phyloP scores from a whole-genome alignment of 2,329 filamentous ascomycete species.

The Cordyceps tenuipes region DNA sequence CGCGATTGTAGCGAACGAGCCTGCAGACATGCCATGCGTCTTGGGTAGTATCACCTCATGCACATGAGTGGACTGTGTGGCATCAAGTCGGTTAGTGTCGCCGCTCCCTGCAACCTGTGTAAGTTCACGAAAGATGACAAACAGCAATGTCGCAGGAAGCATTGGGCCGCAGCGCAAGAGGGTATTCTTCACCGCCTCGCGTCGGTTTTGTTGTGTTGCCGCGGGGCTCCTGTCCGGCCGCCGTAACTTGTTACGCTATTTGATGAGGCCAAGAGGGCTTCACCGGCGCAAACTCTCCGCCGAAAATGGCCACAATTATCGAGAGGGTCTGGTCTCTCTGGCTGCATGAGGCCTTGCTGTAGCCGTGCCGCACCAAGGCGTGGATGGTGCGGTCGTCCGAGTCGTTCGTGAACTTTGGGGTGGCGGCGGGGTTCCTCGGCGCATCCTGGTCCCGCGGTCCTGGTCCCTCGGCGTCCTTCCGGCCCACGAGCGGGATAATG shows the following conservation, averaged over 20 bases:
- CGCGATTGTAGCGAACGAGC: neutral
- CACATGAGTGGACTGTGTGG: neutral
- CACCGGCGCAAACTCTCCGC: neutral
- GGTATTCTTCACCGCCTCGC: neutral
- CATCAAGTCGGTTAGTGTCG: neutral
- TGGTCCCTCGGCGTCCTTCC: neutral
- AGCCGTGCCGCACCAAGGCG: too few relatives aligned
- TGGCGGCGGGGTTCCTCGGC: neutral
- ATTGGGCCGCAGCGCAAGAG: neutral
- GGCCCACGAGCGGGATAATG: neutral
- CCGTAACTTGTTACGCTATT: neutral
- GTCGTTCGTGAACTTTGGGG: too few relatives aligned
- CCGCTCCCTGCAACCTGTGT: neutral
- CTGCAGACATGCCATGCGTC: too few relatives aligned
- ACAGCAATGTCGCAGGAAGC: neutral
- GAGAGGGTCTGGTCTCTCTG: neutral
- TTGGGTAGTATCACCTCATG: too few relatives aligned
- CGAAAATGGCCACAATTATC: neutral
- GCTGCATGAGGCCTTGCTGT: neutral
- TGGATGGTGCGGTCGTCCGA: too few relatives aligned
- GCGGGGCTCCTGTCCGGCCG: neutral
- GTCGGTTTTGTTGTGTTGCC: neutral
- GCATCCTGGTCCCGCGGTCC: neutral
- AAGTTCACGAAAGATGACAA: neutral
- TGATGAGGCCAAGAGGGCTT: neutral